Evolutionary conservation across 2,329 filamentous ascomycete genomes (phyloP).

Genomic region (Arachnomyces sp.): DNA sequence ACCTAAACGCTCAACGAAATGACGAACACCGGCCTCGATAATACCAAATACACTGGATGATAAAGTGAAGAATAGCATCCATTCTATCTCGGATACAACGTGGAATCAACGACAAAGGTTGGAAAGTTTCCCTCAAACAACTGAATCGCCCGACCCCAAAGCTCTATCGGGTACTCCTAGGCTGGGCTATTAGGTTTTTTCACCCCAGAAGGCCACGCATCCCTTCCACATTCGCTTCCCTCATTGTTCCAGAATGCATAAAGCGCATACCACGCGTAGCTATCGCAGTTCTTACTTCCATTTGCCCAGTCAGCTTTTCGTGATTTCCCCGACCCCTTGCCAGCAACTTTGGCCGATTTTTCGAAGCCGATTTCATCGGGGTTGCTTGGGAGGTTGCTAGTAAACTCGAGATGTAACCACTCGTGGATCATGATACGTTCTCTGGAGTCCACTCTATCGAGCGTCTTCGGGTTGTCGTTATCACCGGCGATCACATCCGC

Average conservation of each 20-base stretch:
- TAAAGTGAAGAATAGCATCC: too few species aligned
- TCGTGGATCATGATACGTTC: slow-evolving; percentile 8
- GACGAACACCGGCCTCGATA: too few species aligned
- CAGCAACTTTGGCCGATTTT: slow-evolving; percentile 4
- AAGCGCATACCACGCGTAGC: slow-evolving; percentile 7
- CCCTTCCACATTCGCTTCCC: not conserved
- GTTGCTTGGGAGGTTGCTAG: not conserved
- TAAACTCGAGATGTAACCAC: slow-evolving; percentile 7
- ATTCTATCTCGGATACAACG: too few species aligned
- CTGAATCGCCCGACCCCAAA: too few species aligned
- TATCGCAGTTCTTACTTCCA: slow-evolving; percentile 4
- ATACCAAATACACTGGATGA: too few species aligned
- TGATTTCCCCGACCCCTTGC: not conserved
- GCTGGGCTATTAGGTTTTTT: slow-evolving; percentile 3
- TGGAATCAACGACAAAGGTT: too few species aligned
- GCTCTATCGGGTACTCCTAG: too few species aligned
- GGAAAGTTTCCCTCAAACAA: too few species aligned
- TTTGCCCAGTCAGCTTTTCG: slow-evolving; percentile 7
- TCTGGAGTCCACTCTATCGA: slow-evolving; percentile 4
- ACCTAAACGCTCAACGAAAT: too few species aligned
- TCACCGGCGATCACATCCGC: not conserved
- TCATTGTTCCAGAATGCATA: slow-evolving; percentile 4
- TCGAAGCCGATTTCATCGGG: slow-evolving; percentile 5
- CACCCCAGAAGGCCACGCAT: slow-evolving; percentile 1
- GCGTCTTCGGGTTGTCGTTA: not conserved